Percentiles rank a stretch among this genome's conserved stretches.
phyloP scores from a whole-genome alignment of 2,329 filamentous ascomycete genomes.

The Rutstroemia sp. region DNA sequence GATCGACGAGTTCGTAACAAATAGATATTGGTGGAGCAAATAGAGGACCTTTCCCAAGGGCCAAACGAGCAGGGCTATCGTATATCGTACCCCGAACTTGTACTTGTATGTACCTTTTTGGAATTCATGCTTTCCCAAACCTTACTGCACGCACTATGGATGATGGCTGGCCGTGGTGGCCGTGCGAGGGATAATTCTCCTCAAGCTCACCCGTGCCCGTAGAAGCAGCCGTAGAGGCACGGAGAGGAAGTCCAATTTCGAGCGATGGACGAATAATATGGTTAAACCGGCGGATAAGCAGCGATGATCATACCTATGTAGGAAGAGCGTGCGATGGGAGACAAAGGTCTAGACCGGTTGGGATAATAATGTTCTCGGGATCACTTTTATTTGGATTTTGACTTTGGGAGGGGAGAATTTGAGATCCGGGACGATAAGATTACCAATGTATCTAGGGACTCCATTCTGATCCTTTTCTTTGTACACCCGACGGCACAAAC shows the following conservation, averaged over 20 bases:
- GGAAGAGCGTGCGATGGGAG: background rate
- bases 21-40: background rate
- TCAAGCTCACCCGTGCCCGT: background rate
- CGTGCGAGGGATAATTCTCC: background rate
- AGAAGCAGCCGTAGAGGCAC: background rate
- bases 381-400: too few relatives aligned
- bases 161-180: background rate
- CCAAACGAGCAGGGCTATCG: too few relatives aligned
- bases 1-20: background rate
- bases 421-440: too few relatives aligned
- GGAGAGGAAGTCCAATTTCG: background rate
- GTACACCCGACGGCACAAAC: background rate
- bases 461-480: background rate
- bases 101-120: too few relatives aligned
- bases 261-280: background rate
- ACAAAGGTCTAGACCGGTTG: background rate
- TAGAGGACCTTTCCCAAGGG: too few relatives aligned
- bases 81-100: too few relatives aligned
- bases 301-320: background rate
- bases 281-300: background rate
- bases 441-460: too few relatives aligned
- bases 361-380: too few relatives aligned
- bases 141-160: too few relatives aligned
- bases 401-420: background rate
- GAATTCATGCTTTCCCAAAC: too few relatives aligned